Evolutionary conservation across 768 basidiomycete species (phyloP), one percentile per base, ranked within the genome.

Genomic region (Boletus bicolor): DNA sequence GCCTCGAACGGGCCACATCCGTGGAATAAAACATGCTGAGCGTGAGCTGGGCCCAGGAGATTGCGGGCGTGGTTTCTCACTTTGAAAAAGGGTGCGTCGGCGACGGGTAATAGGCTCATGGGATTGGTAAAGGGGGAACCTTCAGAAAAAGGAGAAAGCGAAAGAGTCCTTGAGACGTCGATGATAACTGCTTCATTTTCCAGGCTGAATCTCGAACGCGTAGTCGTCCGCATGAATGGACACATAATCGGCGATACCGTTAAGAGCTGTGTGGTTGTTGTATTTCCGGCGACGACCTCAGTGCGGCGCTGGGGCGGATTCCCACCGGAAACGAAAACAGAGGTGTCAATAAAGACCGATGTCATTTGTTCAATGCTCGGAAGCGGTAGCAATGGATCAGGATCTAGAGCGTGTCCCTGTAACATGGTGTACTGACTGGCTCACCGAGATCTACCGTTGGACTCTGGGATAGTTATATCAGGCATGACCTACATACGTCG

Each of bases 71-170:
- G 83, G 61, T 83, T 78, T n/a, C 75, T 75, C 17, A 85, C 72
- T 65, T 84, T 82, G 66, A 84, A 76, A 28, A 68, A 76, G 49
- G 75, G 77, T 1, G 83, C 78, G 37, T 80, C 68, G 9, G 67
- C 21, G 0, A 69, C 70, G 0, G 82, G 78, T 1, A 79, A 68
- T 2, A 64, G 38, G 0, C 76, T 78, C 0, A 80, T 81, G 0
- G 80, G 79, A 54, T 79, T 67, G 0, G 77, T 82, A 67, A 85
- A 85, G 0, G 83, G 81, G 1, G 82, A 82, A 9, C 82, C 82
- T 83, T 51, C 21, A 43, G n/a, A 21, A 32, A 39, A 3, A 7
- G 21, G 6, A 30, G 17, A 6, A 17, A 26, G 19, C 11, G 19
- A 30, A 26, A 7, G 21, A 32, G 35, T 46, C 34, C 19, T 32